phyloP scores from a whole-genome alignment of 2,329 filamentous ascomycete species.

The Ceratocystis alfenasii region DNA sequence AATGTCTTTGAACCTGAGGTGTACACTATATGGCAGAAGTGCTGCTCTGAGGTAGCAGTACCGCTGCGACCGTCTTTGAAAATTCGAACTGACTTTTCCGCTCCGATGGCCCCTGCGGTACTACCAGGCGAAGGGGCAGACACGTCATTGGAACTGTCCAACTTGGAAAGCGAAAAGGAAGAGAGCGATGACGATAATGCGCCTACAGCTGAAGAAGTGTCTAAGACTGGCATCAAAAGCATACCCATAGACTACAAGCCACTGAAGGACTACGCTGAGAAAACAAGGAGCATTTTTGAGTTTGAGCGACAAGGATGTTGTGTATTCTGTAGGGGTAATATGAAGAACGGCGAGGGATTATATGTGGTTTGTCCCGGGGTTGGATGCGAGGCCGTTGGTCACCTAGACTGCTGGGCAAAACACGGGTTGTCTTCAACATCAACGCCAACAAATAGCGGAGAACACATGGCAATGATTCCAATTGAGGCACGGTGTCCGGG shows the following conservation, averaged over 20 bases:
- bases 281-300: conserved; percentile 41
- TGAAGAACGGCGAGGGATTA: conserved; percentile 40
- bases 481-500: conserved; percentile 56
- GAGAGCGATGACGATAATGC: neutral
- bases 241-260: conserved; percentile 45
- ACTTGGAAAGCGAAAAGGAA: neutral
- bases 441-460: conserved; percentile 26
- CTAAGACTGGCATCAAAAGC: conserved; percentile 39
- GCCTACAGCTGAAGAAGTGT: conserved; percentile 12
- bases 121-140: conserved; percentile 11
- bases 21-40: conserved; percentile 53
- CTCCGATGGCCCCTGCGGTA: conserved; percentile 21
- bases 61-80: conserved; percentile 37
- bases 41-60: conserved; percentile 39
- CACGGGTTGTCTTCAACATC: conserved; percentile 34
- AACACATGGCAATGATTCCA: conserved; percentile 47
- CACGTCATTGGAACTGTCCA: neutral
- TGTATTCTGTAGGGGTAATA: conserved; percentile 38
- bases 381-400: conserved; percentile 45
- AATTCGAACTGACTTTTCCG: conserved; percentile 46
- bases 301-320: conserved; percentile 47
- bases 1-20: conserved; percentile 67
- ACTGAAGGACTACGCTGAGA: conserved; percentile 43
- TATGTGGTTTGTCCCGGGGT: conserved; percentile 45
- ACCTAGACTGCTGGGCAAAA: conserved; percentile 48